A percentile compares a stretch with the other conserved stretches of the same genome.
Evolutionary conservation across 441 rosid genomes (phyloP).

Genomic region (Pelargonium exstipulatum): DNA sequence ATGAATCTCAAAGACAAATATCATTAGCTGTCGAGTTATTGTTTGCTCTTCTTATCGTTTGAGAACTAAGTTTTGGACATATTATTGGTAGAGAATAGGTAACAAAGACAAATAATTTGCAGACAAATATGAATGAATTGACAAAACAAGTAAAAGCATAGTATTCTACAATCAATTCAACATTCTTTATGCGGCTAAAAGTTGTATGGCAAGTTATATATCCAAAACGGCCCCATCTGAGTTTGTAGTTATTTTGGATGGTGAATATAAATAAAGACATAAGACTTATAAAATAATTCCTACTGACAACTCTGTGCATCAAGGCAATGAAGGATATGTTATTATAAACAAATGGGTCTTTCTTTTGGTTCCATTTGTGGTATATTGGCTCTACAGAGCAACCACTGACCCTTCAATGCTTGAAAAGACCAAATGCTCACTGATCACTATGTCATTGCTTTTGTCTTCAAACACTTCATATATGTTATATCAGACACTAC

Average conservation of each 20-base stretch:
- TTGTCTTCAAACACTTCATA: background rate
- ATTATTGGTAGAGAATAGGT: constrained; percentile 2
- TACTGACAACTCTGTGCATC: background rate
- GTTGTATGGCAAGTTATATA: background rate
- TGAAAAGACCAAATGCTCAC: constrained; percentile 1
- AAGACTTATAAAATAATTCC: background rate
- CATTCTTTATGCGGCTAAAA: background rate
- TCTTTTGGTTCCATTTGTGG: background rate
- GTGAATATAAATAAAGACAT: background rate
- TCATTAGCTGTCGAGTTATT: background rate
- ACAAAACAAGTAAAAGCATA: background rate
- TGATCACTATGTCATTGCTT: background rate
- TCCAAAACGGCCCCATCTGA: background rate
- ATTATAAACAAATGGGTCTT: constrained; percentile 5
- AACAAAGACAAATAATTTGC: background rate
- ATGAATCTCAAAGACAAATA: background rate
- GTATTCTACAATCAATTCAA: constrained; percentile 1
- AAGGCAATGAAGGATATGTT: background rate
- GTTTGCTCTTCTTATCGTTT: no score
- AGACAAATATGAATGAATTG: background rate
- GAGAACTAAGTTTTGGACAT: no score
- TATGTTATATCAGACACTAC: background rate
- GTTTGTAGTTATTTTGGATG: background rate
- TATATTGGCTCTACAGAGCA: background rate
- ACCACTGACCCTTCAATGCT: background rate